A percentile compares a stretch with the other conserved stretches of the same genome.
Evolutionary conservation across 2,329 filamentous ascomycete genomes (phyloP).

Genomic region (Cercospora citrullina): DNA sequence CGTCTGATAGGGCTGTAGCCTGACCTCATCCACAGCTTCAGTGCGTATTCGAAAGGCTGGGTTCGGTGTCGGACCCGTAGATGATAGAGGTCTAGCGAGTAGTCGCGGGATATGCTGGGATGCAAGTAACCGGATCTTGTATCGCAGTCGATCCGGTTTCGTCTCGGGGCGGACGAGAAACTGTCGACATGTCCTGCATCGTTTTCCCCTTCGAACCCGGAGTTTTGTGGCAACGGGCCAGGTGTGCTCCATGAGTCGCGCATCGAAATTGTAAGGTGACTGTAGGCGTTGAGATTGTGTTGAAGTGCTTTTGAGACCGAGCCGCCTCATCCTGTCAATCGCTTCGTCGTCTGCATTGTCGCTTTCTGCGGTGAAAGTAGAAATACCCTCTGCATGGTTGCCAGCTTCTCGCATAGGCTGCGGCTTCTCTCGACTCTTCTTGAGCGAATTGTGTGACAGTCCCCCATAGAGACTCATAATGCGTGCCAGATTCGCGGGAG

Average conservation of each 20-base stretch:
- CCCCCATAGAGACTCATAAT: conserved; percentile 89
- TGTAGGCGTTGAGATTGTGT: conserved; percentile 54
- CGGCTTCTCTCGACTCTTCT: conserved; percentile 66
- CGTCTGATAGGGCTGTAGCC: conserved; percentile 47
- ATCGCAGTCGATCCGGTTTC: conserved; percentile 80
- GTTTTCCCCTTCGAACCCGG: conserved; percentile 89
- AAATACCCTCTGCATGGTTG: conserved; percentile 66
- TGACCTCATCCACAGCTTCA: conserved; percentile 22
- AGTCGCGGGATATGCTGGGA: conserved; percentile 81
- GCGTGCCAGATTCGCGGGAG: conserved; percentile 77
- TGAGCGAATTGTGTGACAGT: conserved; percentile 60
- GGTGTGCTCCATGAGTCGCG: conserved; percentile 70
- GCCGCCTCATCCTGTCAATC: conserved; percentile 55
- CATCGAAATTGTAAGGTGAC: conserved; percentile 50
- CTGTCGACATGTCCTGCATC: conserved; percentile 87
- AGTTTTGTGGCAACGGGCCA: conserved; percentile 80
- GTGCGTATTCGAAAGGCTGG: conserved; percentile 30
- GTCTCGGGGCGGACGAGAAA: conserved; percentile 93
- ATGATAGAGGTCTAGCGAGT: conserved; percentile 62
- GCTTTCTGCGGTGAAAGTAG: conserved; percentile 50
- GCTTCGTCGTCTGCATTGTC: conserved; percentile 51
- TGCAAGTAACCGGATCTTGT: conserved; percentile 88
- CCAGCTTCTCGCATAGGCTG: conserved; percentile 79
- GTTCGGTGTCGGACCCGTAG: conserved; percentile 29
- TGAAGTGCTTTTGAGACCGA: conserved; percentile 68